These are phyloP conservation scores for Yamadazyma sp. DNA, from an alignment of 1,139 yeast genomes.

Conservation along the genomic window DNA sequence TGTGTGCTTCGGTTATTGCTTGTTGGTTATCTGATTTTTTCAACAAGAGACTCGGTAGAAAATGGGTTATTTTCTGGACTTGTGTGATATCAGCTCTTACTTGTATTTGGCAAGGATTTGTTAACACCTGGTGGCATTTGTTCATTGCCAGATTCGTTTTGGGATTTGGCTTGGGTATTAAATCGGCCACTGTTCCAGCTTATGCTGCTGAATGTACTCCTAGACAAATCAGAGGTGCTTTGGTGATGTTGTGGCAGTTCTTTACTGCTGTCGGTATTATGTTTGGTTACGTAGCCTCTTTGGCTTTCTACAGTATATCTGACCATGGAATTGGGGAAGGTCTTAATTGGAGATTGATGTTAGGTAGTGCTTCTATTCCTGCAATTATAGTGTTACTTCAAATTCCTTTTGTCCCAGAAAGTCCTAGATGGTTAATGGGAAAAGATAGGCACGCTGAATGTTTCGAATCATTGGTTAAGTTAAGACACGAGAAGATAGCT, in stretches of 20 bases:
- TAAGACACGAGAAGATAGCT: slow-evolving; percentile 53
- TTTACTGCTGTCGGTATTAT: slow-evolving; percentile 87
- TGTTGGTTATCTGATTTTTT: slow-evolving; percentile 74
- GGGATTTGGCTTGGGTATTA: slow-evolving; percentile 81
- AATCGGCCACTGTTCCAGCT: slow-evolving; percentile 79
- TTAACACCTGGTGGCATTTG: slow-evolving; percentile 72
- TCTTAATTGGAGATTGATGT: slow-evolving; percentile 78
- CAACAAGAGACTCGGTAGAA: slow-evolving; percentile 66
- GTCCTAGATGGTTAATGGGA: slow-evolving; percentile 81
- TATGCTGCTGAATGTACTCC: slow-evolving; percentile 83
- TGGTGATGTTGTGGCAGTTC: slow-evolving; percentile 88
- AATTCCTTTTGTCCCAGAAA: slow-evolving; percentile 72
- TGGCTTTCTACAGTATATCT: slow-evolving; percentile 51
- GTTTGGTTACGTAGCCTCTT: slow-evolving; percentile 71
- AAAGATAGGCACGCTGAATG: slow-evolving; percentile 60
- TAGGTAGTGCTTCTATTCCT: slow-evolving; percentile 75
- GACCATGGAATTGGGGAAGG: slow-evolving; percentile 41
- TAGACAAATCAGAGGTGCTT: slow-evolving; percentile 70
- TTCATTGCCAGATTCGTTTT: slow-evolving; percentile 70
- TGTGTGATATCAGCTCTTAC: slow-evolving; percentile 65
- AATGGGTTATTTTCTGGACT: slow-evolving; percentile 70
- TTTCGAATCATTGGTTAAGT: slow-evolving; percentile 46
- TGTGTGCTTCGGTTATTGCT: slow-evolving; percentile 67
- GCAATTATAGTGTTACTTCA: slow-evolving; percentile 67
- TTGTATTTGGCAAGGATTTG: slow-evolving; percentile 77